Evolutionary conservation across 805 yeast genomes (phyloP).

Genomic region (Brettanomyces bruxellensis): DNA sequence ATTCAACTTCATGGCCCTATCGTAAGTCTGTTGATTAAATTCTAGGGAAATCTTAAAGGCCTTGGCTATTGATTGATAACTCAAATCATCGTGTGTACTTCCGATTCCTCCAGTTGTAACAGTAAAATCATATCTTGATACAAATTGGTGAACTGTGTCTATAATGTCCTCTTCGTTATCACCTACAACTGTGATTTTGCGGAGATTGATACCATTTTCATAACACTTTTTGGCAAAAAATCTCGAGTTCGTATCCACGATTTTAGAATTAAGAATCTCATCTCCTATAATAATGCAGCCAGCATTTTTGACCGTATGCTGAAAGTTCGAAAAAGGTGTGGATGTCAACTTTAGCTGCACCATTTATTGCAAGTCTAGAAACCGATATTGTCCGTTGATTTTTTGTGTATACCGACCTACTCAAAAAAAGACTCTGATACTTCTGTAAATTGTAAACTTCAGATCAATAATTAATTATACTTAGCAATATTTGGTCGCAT

Average conservation of each 20-base stretch:
- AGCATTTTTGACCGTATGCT: conserved; percentile 16
- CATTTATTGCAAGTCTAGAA: too few species aligned
- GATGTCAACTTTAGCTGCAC: too few species aligned
- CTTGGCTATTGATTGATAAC: conserved; percentile 66
- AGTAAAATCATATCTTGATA: conserved; percentile 50
- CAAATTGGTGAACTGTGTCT: conserved; percentile 37
- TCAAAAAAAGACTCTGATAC: too few species aligned
- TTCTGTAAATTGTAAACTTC: too few species aligned
- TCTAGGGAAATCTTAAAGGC: conserved; percentile 44
- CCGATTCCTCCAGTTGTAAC: conserved; percentile 76
- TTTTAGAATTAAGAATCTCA: conserved; percentile 81
- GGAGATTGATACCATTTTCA: conserved; percentile 54
- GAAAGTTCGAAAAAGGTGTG: neutral
- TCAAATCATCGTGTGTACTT: conserved; percentile 85
- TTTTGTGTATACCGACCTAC: too few species aligned
- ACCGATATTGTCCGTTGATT: too few species aligned
- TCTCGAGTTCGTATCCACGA: conserved; percentile 67
- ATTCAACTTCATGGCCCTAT: conserved; percentile 44
- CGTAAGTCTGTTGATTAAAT: conserved; percentile 49
- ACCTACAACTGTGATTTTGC: conserved; percentile 63
- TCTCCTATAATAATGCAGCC: conserved; percentile 71
- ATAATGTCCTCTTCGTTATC: conserved; percentile 64
- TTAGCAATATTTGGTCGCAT: too few species aligned
- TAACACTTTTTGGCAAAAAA: conserved; percentile 68
- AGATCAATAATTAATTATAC: too few species aligned